Evolutionary conservation across 352 stramenopile genomes (phyloP).

Genomic region (Phytophthora chlamydospora): DNA sequence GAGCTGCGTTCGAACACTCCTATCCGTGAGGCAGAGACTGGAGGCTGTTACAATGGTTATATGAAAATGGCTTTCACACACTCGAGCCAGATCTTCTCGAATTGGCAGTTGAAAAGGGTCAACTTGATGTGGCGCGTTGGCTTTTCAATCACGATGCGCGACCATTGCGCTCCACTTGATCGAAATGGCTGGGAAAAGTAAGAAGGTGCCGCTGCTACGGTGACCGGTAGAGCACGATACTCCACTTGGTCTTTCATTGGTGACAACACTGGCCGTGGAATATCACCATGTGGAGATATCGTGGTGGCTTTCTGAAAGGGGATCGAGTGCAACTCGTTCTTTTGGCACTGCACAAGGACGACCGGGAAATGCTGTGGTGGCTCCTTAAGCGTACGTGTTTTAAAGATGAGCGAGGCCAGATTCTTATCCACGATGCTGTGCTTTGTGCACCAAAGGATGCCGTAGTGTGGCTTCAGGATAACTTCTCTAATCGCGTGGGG

Average conservation of each 20-base stretch:
- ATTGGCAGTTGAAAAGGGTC: background rate
- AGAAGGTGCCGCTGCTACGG: background rate
- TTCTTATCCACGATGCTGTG: background rate
- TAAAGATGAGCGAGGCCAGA: background rate
- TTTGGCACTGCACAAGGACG: background rate
- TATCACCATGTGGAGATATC: background rate
- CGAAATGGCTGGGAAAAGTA: background rate
- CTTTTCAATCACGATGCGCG: background rate
- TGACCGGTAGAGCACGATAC: background rate
- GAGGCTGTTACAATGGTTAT: slow-evolving; percentile 3
- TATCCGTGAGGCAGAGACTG: background rate
- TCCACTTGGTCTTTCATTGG: background rate
- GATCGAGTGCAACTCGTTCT: background rate
- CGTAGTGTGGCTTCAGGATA: too few relatives aligned
- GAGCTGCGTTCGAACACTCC: background rate
- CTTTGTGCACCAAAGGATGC: too few relatives aligned
- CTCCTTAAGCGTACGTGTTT: background rate
- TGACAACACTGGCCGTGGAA: background rate
- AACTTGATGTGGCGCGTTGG: background rate
- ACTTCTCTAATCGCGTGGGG: too few relatives aligned
- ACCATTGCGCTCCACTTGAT: background rate
- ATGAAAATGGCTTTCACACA: background rate
- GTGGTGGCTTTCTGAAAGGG: slow-evolving; percentile 3
- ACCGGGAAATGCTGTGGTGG: background rate
- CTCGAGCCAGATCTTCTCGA: background rate